Conservation (phyloP, 1,284 basidiomycete species). For the Marasmius fiardii region DNA sequence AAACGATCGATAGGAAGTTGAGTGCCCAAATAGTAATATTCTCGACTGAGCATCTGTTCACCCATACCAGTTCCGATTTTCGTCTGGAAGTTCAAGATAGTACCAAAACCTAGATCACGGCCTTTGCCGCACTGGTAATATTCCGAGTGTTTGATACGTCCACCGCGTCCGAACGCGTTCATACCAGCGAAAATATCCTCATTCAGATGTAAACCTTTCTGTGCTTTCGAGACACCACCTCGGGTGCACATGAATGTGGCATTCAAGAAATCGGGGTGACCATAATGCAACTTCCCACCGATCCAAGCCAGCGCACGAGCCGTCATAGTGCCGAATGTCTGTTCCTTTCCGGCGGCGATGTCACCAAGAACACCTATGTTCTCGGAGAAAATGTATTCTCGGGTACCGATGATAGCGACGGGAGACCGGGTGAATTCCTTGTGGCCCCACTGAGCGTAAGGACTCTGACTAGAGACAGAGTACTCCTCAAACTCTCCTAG, state of each 20-base stretch:
- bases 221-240: slow-evolving; percentile 98
- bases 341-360: slow-evolving; percentile 99
- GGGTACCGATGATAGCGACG: slow-evolving; percentile 97
- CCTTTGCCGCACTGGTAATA: slow-evolving; percentile 99
- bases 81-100: slow-evolving; percentile 99
- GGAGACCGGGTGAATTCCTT: slow-evolving; percentile 89
- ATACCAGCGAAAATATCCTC: slow-evolving; percentile 99
- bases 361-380: slow-evolving; percentile 99
- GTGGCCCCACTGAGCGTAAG: slow-evolving; percentile 92
- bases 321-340: slow-evolving; percentile 99
- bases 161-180: slow-evolving; percentile 98
- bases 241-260: slow-evolving; percentile 98
- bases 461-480: slow-evolving; percentile 86
- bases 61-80: slow-evolving; percentile 99
- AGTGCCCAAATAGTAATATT: slow-evolving; percentile 99
- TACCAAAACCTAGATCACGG: slow-evolving; percentile 98
- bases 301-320: slow-evolving; percentile 96
- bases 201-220: slow-evolving; percentile 98
- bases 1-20: slow-evolving; percentile 98
- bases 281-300: slow-evolving; percentile 98
- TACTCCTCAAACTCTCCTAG: slow-evolving; percentile 98
- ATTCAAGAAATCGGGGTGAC: slow-evolving; percentile 99
- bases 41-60: slow-evolving; percentile 98
- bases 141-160: slow-evolving; percentile 99
- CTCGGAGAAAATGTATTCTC: slow-evolving; percentile 99